These are phyloP conservation scores for Solanum chiquidenum DNA, from an alignment of 257 asterid genomes.

Conservation along the genomic window DNA sequence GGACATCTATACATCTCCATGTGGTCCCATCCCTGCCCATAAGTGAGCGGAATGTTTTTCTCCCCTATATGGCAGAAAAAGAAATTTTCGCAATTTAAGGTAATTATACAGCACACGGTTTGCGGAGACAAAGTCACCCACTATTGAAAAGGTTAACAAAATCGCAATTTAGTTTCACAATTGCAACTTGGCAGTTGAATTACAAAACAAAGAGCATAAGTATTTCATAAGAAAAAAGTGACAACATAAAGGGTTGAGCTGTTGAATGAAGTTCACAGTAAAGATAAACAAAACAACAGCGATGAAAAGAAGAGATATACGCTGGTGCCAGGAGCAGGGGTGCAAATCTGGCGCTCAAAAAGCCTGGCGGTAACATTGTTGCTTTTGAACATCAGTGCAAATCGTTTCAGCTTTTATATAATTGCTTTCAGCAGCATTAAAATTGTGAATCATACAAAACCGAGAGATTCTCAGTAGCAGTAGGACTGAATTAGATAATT, in stretches of 20 bases:
- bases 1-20: not conserved
- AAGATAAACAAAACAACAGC: not conserved
- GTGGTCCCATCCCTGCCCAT: not conserved
- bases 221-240: not conserved
- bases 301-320: slow-evolving; percentile 23
- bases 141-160: not conserved
- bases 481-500: not conserved
- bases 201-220: not conserved
- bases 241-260: not conserved
- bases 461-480: not conserved
- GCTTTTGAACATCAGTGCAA: slow-evolving; percentile 64
- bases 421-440: not conserved
- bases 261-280: not conserved
- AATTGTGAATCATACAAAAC: not conserved
- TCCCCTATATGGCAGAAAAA: not conserved
- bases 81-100: not conserved
- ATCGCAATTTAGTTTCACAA: not conserved
- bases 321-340: slow-evolving; percentile 89
- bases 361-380: slow-evolving; percentile 93
- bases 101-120: not conserved
- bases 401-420: not conserved
- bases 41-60: not conserved
- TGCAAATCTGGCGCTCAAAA: slow-evolving; percentile 89
- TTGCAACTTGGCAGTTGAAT: not conserved
- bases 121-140: not conserved